phyloP scores from a whole-genome alignment of 257 asterid genomes.

The Solanum tacnaense region DNA sequence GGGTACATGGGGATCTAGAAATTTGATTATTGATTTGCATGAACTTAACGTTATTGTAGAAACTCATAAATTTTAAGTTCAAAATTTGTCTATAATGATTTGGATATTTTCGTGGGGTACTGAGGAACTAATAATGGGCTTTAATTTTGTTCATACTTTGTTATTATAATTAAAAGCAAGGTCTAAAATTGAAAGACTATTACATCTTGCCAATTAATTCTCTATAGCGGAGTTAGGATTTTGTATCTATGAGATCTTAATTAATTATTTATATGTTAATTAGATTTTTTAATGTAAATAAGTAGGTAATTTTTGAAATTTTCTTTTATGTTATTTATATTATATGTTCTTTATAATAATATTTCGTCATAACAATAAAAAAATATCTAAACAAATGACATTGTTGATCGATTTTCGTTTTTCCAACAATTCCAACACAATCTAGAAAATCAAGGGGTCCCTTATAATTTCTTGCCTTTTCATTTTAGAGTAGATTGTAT shows the following conservation, averaged over 20 bases:
- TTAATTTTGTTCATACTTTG: not conserved
- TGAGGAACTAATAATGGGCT: not conserved
- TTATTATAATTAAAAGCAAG: too few relatives aligned
- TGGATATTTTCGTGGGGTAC: not conserved
- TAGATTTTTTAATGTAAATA: too few relatives aligned
- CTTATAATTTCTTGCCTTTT: not conserved
- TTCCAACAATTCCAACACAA: not conserved
- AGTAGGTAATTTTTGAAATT: not conserved
- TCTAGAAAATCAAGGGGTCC: not conserved
- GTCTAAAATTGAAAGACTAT: not conserved
- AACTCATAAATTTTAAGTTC: not conserved
- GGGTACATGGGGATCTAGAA: not conserved
- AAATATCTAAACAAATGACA: not conserved
- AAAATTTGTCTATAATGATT: too few relatives aligned
- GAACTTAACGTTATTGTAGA: not conserved
- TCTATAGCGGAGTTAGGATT: rapidly evolving
- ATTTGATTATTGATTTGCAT: not conserved
- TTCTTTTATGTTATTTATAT: too few relatives aligned
- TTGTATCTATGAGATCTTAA: too few relatives aligned
- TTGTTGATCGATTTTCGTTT: not conserved
- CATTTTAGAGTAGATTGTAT: not conserved
- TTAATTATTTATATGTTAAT: too few relatives aligned
- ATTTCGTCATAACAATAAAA: not conserved
- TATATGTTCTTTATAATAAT: too few relatives aligned
- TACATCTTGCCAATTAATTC: not conserved